Evolutionary conservation across 2,329 filamentous ascomycete species (phyloP).

Genomic region (Magnaporthales sp.): DNA sequence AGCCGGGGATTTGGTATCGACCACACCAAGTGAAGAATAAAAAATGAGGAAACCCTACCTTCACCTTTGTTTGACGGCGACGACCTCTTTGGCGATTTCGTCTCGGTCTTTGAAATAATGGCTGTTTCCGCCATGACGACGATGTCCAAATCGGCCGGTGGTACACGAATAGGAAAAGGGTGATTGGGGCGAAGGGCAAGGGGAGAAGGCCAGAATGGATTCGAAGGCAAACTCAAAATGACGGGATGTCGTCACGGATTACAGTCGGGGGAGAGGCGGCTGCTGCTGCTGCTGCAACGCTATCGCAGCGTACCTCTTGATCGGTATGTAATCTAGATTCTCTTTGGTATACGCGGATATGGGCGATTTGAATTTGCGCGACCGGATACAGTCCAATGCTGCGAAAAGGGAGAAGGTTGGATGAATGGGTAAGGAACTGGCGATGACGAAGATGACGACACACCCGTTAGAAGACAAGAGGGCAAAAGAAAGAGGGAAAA

Average conservation of each 20-base stretch:
- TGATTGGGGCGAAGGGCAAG: not conserved
- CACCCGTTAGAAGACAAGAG: not conserved
- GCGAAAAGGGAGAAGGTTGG: not conserved
- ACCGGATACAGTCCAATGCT: not conserved
- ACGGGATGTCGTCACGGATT: not conserved
- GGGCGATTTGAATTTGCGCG: not conserved
- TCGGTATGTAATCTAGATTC: not conserved
- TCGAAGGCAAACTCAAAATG: not conserved
- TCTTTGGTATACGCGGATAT: not conserved
- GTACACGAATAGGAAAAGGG: not conserved
- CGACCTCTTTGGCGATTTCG: not conserved
- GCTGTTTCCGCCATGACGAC: not conserved
- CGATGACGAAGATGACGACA: not conserved
- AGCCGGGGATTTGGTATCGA: not conserved
- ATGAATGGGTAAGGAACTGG: not conserved
- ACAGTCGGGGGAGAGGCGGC: not conserved
- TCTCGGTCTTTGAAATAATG: not conserved
- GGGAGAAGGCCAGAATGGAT: not conserved
- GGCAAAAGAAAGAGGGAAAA: not conserved
- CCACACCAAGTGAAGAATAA: not conserved
- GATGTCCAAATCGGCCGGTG: not conserved
- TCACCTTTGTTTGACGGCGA: not conserved
- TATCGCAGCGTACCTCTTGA: not conserved
- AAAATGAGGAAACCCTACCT: not conserved
- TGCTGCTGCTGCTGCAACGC: not conserved